Percentiles rank a stretch among this genome's conserved stretches.
phyloP scores from a whole-genome alignment of 192 early-diverging fungal species.

The Lobosporangium transversale region DNA sequence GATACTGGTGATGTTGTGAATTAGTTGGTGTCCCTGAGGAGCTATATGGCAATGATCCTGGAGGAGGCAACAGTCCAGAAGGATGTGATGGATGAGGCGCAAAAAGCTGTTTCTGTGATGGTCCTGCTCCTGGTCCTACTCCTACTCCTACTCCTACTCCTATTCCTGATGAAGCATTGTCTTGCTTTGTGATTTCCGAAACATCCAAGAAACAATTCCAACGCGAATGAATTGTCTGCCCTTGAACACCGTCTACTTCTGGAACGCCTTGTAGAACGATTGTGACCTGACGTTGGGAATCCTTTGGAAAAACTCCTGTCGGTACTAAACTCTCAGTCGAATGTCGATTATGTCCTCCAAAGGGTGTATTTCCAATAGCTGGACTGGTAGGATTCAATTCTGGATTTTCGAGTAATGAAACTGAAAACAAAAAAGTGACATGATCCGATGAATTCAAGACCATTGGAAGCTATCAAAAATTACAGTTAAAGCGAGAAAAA shows the following conservation, averaged over 20 bases:
- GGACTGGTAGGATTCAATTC: slow-evolving; percentile 30
- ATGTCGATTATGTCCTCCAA: slow-evolving; percentile 23
- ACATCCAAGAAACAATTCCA: slow-evolving; percentile 72
- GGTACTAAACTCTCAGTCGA: slow-evolving; percentile 26
- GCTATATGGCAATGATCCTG: too few relatives aligned
- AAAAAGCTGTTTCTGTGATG: slow-evolving; percentile 32
- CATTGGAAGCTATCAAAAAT: slow-evolving; percentile 63
- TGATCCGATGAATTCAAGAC: slow-evolving; percentile 61
- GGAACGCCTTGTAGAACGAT: slow-evolving; percentile 64
- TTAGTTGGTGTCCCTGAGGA: slow-evolving; percentile 29
- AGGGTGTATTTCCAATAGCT: background rate
- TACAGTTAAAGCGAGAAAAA: too few relatives aligned
- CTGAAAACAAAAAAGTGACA: slow-evolving; percentile 65
- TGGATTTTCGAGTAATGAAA: slow-evolving; percentile 63
- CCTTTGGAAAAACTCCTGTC: slow-evolving; percentile 15
- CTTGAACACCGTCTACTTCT: slow-evolving; percentile 57
- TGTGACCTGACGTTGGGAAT: slow-evolving; percentile 59
- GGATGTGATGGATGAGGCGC: slow-evolving; percentile 44
- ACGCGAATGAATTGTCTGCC: slow-evolving; percentile 60
- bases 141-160: background rate
- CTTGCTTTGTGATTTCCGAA: slow-evolving; percentile 51
- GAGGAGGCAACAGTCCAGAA: slow-evolving; percentile 18
- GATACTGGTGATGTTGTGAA: slow-evolving; percentile 18
- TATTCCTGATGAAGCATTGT: background rate
- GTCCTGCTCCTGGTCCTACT: background rate